Base-by-base conservation (phyloP, 75 land plant genomes). In the Isoetes taiwanensis region DNA sequence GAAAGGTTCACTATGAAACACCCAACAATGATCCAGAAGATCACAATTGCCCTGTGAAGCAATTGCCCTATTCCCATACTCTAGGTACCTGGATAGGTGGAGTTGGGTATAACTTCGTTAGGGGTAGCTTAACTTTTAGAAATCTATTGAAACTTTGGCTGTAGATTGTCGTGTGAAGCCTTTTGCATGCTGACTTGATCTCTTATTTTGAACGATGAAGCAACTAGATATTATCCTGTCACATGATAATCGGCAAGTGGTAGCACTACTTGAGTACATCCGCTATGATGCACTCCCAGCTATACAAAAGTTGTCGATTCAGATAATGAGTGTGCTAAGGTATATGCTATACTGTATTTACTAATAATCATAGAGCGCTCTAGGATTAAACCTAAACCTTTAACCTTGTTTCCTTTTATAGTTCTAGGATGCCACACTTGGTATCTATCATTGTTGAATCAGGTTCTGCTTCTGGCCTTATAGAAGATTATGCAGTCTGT, bases 401-500 rank as follows among this genome's bases (percentile, higher is more conserved):
- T 40, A 34, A 39, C 17, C 27, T 3, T 12, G 58, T 56, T n/a
- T 48, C 39, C n/a, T 43, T 52, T 61, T 40, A 19, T 69, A 93
- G 95, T 68, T 76, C 74, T 29, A 78, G 98, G 38, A 78, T 84
- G 77, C 83, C 80, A 64, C 95, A 83, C 27, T 76, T 93, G 25
- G 85, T 77, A 23, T 90, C 86, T 38, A 53, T 87, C 26, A 70
- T 93, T 29, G 37, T 93, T 28, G 80, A 87, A 57, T 78, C 85
- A 19, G 76, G 72, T 73, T 77, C 82, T 31, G 82, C 81, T 6
- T 64, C 59, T 19, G 56, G 17, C 41, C 65, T 93, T 34, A 71
- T 84, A 64, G 95, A 81, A 64, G 98, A 93, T 66, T 93, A 87
- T 84, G 98, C 98, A 53, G 67, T 79, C 35, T 93, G 94, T 72